Evolutionary conservation across 352 stramenopile species (phyloP).

Genomic region (Phytophthora multivora): DNA sequence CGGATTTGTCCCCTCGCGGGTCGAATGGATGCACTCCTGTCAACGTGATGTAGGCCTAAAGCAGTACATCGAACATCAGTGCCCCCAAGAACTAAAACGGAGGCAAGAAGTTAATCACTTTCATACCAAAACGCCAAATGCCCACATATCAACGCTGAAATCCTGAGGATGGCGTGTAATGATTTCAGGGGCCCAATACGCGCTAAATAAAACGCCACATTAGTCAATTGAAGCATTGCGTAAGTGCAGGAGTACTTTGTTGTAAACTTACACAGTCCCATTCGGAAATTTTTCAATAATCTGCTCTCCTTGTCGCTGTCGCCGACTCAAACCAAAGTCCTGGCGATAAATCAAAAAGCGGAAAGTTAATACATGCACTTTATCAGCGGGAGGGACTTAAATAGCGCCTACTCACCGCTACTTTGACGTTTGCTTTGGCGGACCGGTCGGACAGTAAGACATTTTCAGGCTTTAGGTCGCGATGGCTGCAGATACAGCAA

Average conservation of each 20-base stretch:
- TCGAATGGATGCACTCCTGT: slow-evolving; percentile 82
- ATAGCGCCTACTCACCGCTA: slow-evolving; percentile 45
- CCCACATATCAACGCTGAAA: slow-evolving; percentile 81
- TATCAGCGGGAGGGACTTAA: no score
- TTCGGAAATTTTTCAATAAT: slow-evolving; percentile 59
- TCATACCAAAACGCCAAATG: slow-evolving; percentile 72
- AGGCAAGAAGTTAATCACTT: background rate
- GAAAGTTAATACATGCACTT: no score
- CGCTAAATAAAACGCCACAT: slow-evolving; percentile 29
- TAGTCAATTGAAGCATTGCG: background rate
- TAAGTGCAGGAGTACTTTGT: background rate
- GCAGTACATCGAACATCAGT: background rate
- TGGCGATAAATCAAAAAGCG: slow-evolving; percentile 11
- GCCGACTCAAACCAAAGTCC: slow-evolving; percentile 76
- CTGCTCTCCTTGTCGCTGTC: slow-evolving; percentile 44
- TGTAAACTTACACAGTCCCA: slow-evolving; percentile 62
- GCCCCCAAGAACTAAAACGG: background rate
- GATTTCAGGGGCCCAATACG: slow-evolving; percentile 84
- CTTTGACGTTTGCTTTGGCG: slow-evolving; percentile 63
- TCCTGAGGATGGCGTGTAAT: slow-evolving; percentile 71
- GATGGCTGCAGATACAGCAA: slow-evolving; percentile 46
- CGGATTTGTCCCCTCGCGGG: slow-evolving; percentile 66
- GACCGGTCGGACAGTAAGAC: slow-evolving; percentile 67
- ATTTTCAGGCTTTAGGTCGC: slow-evolving; percentile 82
- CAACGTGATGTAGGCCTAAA: slow-evolving; percentile 73